Evolutionary conservation across 2,329 filamentous ascomycete genomes (phyloP), one percentile per base, ranked within the genome.

Genomic region (Claviceps sp.): DNA sequence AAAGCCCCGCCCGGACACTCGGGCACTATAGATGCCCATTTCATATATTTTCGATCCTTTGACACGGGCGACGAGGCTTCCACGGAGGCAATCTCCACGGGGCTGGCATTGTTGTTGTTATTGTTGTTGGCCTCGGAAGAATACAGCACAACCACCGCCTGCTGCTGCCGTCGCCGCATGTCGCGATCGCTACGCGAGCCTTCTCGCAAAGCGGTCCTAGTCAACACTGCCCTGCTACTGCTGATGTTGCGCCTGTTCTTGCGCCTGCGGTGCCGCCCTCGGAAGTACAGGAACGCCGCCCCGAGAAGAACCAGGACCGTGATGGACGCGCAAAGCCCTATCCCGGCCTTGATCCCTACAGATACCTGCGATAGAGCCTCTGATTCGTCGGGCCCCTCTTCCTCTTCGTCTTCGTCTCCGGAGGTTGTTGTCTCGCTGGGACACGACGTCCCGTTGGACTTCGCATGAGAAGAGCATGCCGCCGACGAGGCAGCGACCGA

Each of bases 71-170:
- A 45, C 44, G 26, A 55, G 48, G 16, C 56, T 52, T 47, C 48
- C 56, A 40, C 18, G 45, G 72, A 71, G 54, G 72, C 76, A 13
- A 82, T 76, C 66, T 82, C 78, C 3, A 81, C 75, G 4, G 77
- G 71, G 20, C 30, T 34, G 30, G 66, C 67, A 0, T 69, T 40
- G 14, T 26, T 7, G 24, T 8, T 26, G 24, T 24, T 24, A 22
- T 22, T 22, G 22, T 9, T 9, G 9, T 45, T 42, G 1, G 48
- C 30, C 11, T 45, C 48, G 2, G 38, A 30, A 9, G 47, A 16
- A 14, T 14, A 37, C 6, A 18, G 16, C 7, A 20, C 38, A 11
- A 4, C 18, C 34, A 11, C 18, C 20, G 18, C 9, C 20, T 26
- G 11, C 8, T 47, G 30, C 18, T 47, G 18, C 14, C 22, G 42